phyloP scores from a whole-genome alignment of 2,329 filamentous ascomycete genomes.

The Neurospora crassa region DNA sequence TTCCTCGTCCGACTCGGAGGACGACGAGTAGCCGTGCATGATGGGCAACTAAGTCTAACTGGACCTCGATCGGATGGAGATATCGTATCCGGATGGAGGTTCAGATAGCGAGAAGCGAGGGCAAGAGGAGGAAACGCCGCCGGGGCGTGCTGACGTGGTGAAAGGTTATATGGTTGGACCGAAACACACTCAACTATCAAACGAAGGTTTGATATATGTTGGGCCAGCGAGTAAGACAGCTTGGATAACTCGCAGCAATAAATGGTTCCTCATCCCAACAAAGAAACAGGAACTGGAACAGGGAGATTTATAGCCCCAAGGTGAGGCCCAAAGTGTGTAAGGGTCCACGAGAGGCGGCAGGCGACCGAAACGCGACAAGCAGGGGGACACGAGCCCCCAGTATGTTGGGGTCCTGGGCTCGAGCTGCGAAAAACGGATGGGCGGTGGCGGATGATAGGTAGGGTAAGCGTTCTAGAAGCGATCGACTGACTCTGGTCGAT shows the following conservation, averaged over 20 bases:
- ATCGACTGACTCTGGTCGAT: slow-evolving; percentile 7
- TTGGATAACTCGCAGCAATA: neutral
- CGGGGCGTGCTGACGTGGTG: neutral
- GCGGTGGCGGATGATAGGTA: slow-evolving; percentile 3
- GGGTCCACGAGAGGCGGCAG: neutral
- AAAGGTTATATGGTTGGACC: neutral
- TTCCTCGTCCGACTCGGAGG: slow-evolving; percentile 20
- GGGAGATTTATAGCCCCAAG: slow-evolving; percentile 1
- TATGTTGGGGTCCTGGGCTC: neutral
- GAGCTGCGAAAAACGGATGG: neutral
- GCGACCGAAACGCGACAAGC: neutral
- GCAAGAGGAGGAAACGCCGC: neutral
- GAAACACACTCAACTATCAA: neutral
- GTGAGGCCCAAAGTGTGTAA: neutral
- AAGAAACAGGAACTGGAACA: neutral
- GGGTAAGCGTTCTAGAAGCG: slow-evolving; percentile 11
- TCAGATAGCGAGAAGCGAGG: neutral
- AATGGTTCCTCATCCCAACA: neutral
- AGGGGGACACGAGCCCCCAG: neutral
- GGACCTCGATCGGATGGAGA: neutral
- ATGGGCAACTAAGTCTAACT: slow-evolving; percentile 5
- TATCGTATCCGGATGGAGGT: neutral
- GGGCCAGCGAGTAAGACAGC: neutral
- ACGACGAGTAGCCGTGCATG: slow-evolving; percentile 23
- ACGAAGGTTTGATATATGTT: neutral